Evolutionary conservation across 2,329 filamentous ascomycete genomes (phyloP), one percentile per base, ranked within the genome.

Genomic region (Alternaria arbusti): DNA sequence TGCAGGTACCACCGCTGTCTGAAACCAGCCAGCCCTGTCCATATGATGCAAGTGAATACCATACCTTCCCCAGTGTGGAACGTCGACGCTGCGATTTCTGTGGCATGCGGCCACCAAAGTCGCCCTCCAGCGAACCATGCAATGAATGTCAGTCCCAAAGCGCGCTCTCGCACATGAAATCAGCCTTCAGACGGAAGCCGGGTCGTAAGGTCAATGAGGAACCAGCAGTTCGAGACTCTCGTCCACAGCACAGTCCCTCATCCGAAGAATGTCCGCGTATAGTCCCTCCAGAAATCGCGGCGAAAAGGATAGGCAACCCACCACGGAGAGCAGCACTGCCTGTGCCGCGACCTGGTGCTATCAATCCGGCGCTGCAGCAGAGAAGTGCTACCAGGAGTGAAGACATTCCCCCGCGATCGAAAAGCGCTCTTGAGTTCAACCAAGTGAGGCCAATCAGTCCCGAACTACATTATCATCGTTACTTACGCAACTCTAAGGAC

Each of bases 21-120:
- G 63, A 65, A 6, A 8, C 52, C 10, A 58, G 70, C 9, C 13
- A 59, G 0, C 49, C 51, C 9, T 74, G 69, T 56, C 67, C 70
- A 0, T 70, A 74, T 61, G 66, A 75, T 50, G 46, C 69, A 1
- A 58, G 63, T 9, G 40, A 25, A 4, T 70, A 72, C 36, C 63
- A 70, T 47, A 73, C 69, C 0, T 74, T 72, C 47, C 57, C 67
- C 7, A 66, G 52, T 12, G 63, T 74, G n/a, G 71, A 75, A 45
- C 59, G 63, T 10, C 45, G 56, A 13, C 50, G 49, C 12, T 70
- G 61, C 45, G 54, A 43, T n/a, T 62, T 67, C 44, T 73, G 68
- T 52, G 68, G 66, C n/a, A 60, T 71, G 54, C 56, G 59, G 32
- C 57, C 63, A 15, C 40, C 65, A n/a, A 63, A 47, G 22, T 43